Evolutionary conservation across 2,329 filamentous ascomycete species (phyloP), one percentile per base, ranked within the genome.

Genomic region (Colletotrichum lindemuthianum): DNA sequence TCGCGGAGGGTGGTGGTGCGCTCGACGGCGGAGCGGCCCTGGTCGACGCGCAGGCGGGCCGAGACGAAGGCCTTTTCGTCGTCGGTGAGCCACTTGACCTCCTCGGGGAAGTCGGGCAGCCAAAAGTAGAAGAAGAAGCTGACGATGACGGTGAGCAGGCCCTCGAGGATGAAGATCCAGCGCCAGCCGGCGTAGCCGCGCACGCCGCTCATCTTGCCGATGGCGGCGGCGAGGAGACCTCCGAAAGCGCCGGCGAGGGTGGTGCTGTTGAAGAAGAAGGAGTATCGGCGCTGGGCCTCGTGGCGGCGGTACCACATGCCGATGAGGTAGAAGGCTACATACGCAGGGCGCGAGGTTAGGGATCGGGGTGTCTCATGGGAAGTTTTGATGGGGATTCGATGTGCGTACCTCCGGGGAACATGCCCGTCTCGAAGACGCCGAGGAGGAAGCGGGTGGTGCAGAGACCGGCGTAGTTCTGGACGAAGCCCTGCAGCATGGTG

Each of bases 221-320:
- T 56, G 71, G 72, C 63, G 70, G 77, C 39, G 72, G 77, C 53
- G 68, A 70, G 16, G 69, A 77, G 50, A 41, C 66, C 68, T 43
- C 60, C 52, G 59, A 75, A 63, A 59, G 70, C 59, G 69, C 67
- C 44, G 67, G 74, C 66, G 66, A 75, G 65, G 52, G 90, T 91
- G 1, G 92, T 94, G 34, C 86, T 92, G 72, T 87, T 89, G 82
- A 98, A 98, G 83, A 98, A 98, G 82, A 98, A 94, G 13, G 90
- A 92, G 79, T 94, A 97, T 36, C 96, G 89, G 72, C 93, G 92
- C 78, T 98, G 95, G 2, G 94, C 93, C 78, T 98, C 96, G 48
- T 83, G 83, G 65, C 95, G 88, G 65, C 90, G 89, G 72, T 98
- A 99, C 93, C 92, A 96, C 89, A 95, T 95, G 63, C 92, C 88